Evolutionary conservation across 306 rosid species (phyloP), one percentile per base, ranked within the genome.

Genomic region (Cicer cuneatum): DNA sequence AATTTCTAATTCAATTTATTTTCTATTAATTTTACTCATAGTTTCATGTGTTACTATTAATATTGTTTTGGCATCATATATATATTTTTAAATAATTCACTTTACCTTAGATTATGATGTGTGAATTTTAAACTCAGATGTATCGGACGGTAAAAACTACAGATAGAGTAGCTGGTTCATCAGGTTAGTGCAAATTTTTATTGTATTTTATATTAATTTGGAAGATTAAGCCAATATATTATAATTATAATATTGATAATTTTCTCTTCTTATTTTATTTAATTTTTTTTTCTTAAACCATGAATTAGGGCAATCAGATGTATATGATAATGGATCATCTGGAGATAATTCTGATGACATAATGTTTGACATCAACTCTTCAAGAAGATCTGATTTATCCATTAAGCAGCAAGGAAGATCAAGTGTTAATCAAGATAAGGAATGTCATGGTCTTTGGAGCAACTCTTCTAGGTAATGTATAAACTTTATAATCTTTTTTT

Each of bases 61-160:
- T 66, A 38, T 60, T 9, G 9, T 66, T 41, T 35, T 54, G 21
- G 14, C 7, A 51, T 5, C 16, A 33, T 8, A 4, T 2, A n/a
- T 14, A 16, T 11, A 8, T 59, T 59, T 15, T 45, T 18, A 10
- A 14, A 40, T 19, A 14, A 40, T 19, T 38, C 0, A 1, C 2
- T 21, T 21, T 58, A 21, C 66, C 21, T 1, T 13, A 10, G 10
- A 6, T 47, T n/a, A 66, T 49, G 18, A 5, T 40, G n/a, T 16
- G 7, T 64, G 14, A 12, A 37, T 33, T 77, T 71, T 72, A 5
- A 69, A 75, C 83, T 42, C 84, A 94, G 99, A 94, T 94, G 99
- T 94, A 92, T 80, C 86, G 99, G 79, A 94, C 99, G 80, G 99
- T 94, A 68, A 94, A 94, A 74, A 94, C 96, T 35, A 94, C 97